phyloP scores from a whole-genome alignment of 352 stramenopile genomes.

The Phytopythium ostracodes region DNA sequence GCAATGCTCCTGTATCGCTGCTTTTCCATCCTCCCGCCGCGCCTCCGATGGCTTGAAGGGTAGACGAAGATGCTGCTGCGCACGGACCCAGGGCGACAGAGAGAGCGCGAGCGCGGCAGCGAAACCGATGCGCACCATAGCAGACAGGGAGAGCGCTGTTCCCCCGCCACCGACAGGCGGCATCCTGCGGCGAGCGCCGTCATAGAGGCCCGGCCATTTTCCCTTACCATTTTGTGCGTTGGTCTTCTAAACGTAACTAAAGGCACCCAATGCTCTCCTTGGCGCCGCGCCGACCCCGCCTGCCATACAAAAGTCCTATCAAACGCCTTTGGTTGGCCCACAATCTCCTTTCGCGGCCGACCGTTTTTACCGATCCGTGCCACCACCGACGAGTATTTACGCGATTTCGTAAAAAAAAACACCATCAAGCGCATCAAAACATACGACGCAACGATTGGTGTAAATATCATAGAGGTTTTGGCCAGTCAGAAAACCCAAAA shows the following conservation, averaged over 20 bases:
- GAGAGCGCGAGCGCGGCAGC: background rate
- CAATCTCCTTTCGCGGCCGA: constrained; percentile 15
- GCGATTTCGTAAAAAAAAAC: constrained; percentile 4
- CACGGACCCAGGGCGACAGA: background rate
- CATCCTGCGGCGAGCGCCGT: background rate
- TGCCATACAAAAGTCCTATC: constrained; percentile 31
- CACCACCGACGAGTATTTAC: constrained; percentile 14
- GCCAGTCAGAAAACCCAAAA: background rate
- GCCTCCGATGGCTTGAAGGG: no score
- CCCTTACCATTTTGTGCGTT: constrained; percentile 80
- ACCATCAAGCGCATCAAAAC: no score
- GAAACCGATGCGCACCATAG: background rate
- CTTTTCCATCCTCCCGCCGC: background rate
- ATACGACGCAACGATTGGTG: background rate
- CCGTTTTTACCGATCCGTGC: constrained; percentile 5
- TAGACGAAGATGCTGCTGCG: background rate
- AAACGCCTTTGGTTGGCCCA: constrained; percentile 35
- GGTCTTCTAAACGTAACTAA: constrained; percentile 90
- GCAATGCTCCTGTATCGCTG: background rate
- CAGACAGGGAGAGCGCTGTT: background rate
- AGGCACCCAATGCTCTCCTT: constrained; percentile 27
- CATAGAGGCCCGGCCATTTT: constrained; percentile 4
- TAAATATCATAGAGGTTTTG: background rate
- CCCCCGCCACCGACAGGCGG: background rate
- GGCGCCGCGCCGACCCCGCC: constrained; percentile 5